Percentiles rank a stretch among this genome's conserved stretches.
Conservation (phyloP, 495 filamentous ascomycete species). For the Astrocystis sublimbata region DNA sequence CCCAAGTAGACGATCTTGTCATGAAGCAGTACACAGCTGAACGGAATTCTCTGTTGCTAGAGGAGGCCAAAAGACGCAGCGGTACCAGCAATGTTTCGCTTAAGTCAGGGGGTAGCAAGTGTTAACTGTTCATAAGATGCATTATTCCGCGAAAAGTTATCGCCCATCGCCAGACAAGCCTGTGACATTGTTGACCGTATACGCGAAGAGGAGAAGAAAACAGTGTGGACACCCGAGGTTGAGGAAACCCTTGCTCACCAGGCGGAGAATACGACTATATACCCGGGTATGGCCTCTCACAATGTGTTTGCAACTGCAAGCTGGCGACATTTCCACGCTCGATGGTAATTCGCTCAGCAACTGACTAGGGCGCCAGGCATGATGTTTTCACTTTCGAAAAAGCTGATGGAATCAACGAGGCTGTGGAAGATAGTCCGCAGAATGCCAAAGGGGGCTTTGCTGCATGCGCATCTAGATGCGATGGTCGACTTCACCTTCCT, state of each 20-base stretch:
- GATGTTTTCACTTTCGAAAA: constrained; percentile 81
- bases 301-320: too few species aligned
- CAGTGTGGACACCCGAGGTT: constrained; percentile 69
- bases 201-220: constrained; percentile 69
- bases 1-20: neutral
- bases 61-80: neutral
- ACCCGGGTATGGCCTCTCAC: too few species aligned
- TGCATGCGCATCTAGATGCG: constrained; percentile 87
- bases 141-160: constrained; percentile 66
- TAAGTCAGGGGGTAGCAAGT: neutral
- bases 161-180: constrained; percentile 72
- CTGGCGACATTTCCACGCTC: too few species aligned
- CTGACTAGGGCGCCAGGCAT: too few species aligned
- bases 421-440: constrained; percentile 80
- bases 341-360: too few species aligned
- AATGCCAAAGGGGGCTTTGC: constrained; percentile 88
- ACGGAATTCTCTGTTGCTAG: neutral
- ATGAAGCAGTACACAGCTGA: neutral
- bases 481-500: constrained; percentile 86
- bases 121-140: constrained; percentile 37
- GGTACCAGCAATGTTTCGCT: neutral
- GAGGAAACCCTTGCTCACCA: constrained; percentile 62
- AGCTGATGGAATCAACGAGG: constrained; percentile 75
- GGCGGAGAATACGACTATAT: constrained; percentile 56
- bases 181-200: constrained; percentile 77